Conservation (phyloP, 257 asterid species). For the Ocimum tenuiflorum region DNA sequence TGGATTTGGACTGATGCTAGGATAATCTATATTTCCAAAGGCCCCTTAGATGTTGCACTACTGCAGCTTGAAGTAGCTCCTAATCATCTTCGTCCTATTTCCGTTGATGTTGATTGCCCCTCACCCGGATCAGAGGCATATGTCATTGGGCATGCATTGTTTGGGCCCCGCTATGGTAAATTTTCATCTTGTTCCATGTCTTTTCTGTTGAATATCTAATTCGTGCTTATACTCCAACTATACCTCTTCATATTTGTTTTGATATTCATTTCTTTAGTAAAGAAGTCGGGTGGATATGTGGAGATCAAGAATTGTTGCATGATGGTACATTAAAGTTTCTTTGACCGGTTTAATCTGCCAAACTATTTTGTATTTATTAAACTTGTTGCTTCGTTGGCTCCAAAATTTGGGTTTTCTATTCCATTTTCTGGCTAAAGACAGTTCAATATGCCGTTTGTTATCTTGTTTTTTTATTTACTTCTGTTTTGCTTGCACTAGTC, state of each 20-base stretch:
- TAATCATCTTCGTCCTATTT: constrained; percentile 60
- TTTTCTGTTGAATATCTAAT: background rate
- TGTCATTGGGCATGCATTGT: constrained; percentile 90
- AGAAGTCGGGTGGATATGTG: background rate
- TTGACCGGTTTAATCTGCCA: background rate
- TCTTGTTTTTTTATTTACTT: background rate
- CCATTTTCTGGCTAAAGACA: background rate
- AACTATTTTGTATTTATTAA: background rate
- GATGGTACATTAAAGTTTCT: background rate
- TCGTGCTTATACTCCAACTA: background rate
- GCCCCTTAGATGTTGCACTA: constrained; percentile 87
- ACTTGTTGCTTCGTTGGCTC: background rate
- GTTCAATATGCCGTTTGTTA: background rate
- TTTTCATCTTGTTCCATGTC: constrained; percentile 1
- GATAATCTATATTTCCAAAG: constrained; percentile 71
- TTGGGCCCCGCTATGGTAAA: constrained; percentile 96
- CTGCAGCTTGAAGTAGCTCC: constrained; percentile 73
- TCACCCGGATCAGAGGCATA: constrained; percentile 75
- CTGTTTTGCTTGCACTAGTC: background rate
- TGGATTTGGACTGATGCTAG: constrained; percentile 93
- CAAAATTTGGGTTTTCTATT: background rate
- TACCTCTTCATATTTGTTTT: background rate
- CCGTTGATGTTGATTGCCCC: constrained; percentile 55
- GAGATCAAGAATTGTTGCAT: background rate
- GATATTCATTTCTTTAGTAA: background rate